Base-by-base conservation (phyloP, 2,329 filamentous ascomycete genomes). In the Penicillium sp. region DNA sequence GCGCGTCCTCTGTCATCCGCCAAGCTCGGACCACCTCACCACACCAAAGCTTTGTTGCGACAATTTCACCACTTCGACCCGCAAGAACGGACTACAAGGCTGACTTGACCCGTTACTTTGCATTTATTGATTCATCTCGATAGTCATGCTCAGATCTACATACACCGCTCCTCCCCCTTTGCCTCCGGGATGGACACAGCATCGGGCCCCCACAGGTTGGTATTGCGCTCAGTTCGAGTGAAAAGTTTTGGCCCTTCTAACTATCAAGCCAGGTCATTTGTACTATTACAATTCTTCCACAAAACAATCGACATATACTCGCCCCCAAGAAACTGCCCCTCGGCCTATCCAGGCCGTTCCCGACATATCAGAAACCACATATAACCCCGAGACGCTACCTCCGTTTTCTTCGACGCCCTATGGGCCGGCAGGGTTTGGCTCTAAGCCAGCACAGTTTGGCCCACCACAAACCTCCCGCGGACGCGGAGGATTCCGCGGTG, bases 231-330 rank as follows among this genome's bases (percentile, higher is more conserved):
- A n/a, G 5, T 39, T 31, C 16, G 50, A 47, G 31, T 53, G 61
- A 42, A 55, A 34, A 53, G 53, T 44, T 38, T 56, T 49, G 57
- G 20, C 42, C 7, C 14, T 42, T 46, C 65, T 71, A 53, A 72
- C 46, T 26, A 37, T 53, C 38, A 38, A 43, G 16, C 22, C 56
- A 83, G 91, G 91, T 5, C 92, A 96, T 73, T 82, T 82, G 29
- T 97, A 96, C 77, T 97, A 92, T 75, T 94, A 95, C 78, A 88
- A 96, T 76, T 80, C 86, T 44, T 79, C 83, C 53, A 93, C 90
- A 1, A 91, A 94, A 67, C 84, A 90, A 67, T 96, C 92, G 1
- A 96, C 92, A 42, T 97, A 96, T 73, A 88, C 82, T 38, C 85
- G 90, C 34, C 92, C 92, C n/a, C 76, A 76, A 56, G 69, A 74